A percentile compares a stretch with the other conserved stretches of the same genome.
These are phyloP conservation scores for Cutaneotrichosporon mucoides DNA, from an alignment of 1,284 basidiomycete genomes.

Conservation along the genomic window DNA sequence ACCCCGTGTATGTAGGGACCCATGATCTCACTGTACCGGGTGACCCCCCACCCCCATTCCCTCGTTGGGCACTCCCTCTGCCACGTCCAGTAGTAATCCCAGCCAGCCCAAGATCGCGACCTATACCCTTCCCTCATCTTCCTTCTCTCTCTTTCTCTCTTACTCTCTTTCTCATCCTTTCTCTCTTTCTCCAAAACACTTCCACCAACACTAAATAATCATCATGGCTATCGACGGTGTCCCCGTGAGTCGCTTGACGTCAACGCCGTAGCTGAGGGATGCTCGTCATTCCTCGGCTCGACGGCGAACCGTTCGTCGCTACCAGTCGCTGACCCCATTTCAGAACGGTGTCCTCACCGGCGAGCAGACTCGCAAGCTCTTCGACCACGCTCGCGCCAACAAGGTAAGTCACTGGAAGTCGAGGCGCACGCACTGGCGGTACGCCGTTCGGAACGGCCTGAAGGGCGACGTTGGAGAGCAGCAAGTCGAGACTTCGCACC, in stretches of 20 bases:
- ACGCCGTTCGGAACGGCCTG: not conserved
- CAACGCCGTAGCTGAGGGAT: too few relatives aligned
- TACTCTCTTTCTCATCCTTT: not conserved
- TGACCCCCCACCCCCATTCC: not conserved
- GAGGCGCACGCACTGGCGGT: not conserved
- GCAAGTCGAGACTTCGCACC: too few relatives aligned
- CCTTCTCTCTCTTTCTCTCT: not conserved
- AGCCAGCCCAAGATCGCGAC: not conserved
- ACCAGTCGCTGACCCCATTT: not conserved
- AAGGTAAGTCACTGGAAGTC: slow-evolving; percentile 56
- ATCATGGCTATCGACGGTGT: slow-evolving; percentile 7
- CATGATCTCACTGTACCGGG: not conserved
- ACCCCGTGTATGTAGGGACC: not conserved
- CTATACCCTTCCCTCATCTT: not conserved
- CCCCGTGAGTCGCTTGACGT: slow-evolving; percentile 1
- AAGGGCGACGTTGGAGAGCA: too few relatives aligned
- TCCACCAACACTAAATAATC: not conserved
- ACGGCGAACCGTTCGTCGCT: not conserved
- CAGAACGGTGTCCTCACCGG: slow-evolving; percentile 84
- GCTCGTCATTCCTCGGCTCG: not conserved
- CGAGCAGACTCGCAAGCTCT: slow-evolving; percentile 79
- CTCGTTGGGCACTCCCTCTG: not conserved
- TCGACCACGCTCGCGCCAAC: slow-evolving; percentile 78
- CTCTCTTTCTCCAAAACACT: slow-evolving; percentile 1
- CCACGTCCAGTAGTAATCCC: not conserved